Conservation (phyloP, 2,329 filamentous ascomycete genomes). For the Zymoseptoria crescenta region DNA sequence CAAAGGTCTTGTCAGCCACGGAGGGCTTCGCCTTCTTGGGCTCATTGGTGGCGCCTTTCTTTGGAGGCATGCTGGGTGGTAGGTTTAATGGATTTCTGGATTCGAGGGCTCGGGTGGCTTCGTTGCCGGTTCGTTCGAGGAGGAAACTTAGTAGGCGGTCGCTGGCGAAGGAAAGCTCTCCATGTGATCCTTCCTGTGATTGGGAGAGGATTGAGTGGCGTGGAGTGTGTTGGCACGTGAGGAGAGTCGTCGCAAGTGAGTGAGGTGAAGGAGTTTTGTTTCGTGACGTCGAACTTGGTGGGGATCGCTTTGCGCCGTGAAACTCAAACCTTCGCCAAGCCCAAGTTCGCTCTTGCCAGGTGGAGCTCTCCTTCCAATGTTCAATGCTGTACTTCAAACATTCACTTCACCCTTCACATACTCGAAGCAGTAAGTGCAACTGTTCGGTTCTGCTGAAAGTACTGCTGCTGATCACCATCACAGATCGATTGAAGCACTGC, state of each 20-base stretch:
- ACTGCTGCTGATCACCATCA: neutral
- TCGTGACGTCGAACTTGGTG: neutral
- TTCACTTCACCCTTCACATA: neutral
- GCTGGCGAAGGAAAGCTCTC: constrained; percentile 30
- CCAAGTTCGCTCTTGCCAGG: neutral
- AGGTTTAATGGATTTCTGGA: neutral
- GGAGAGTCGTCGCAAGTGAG: neutral
- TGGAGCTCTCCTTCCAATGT: neutral
- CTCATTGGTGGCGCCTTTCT: constrained; percentile 51
- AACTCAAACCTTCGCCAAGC: neutral
- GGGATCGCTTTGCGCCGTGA: neutral
- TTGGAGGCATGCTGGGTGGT: constrained; percentile 60
- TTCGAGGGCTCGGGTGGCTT: neutral
- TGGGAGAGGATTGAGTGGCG: neutral
- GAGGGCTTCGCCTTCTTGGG: constrained; percentile 55
- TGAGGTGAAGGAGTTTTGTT: neutral
- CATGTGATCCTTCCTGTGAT: constrained; percentile 16
- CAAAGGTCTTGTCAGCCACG: constrained; percentile 87
- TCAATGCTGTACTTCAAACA: neutral
- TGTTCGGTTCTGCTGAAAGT: neutral
- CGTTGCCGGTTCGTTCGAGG: constrained; percentile 2
- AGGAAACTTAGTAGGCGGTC: neutral
- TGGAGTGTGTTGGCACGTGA: neutral
- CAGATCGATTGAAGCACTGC: neutral
- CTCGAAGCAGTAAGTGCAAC: neutral